Conservation (phyloP, 2,329 filamentous ascomycete species). For the Fusarium staphyleae region DNA sequence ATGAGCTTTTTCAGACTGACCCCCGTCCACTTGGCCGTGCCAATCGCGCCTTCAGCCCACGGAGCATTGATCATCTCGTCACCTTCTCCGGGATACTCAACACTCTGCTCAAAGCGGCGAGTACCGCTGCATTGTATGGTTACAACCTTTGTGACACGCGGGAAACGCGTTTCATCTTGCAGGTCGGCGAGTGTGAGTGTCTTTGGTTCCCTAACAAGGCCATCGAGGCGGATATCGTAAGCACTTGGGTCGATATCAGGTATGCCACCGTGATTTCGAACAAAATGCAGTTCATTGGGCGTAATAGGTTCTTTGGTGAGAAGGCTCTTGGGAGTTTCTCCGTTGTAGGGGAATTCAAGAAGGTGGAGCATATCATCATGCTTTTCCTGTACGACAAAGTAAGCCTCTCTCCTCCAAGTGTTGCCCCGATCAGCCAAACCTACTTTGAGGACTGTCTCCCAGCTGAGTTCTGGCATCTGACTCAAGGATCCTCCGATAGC, state of each 20-base stretch:
- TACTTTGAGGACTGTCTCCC: too few relatives aligned
- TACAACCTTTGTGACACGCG: conserved; percentile 63
- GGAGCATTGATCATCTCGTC: conserved; percentile 64
- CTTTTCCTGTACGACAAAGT: too few relatives aligned
- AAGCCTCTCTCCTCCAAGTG: too few relatives aligned
- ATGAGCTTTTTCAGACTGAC: conserved; percentile 73
- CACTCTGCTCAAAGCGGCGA: conserved; percentile 72
- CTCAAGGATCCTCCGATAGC: too few relatives aligned
- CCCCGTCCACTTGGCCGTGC: conserved; percentile 68
- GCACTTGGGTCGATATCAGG: conserved; percentile 67
- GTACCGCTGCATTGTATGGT: conserved; percentile 75
- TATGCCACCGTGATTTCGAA: conserved; percentile 76
- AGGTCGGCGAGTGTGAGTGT: conserved; percentile 65
- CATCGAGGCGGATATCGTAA: conserved; percentile 63
- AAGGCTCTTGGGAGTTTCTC: conserved; percentile 66
- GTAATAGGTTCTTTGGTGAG: conserved; percentile 58
- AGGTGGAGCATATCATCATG: conserved; percentile 67
- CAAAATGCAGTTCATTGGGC: conserved; percentile 65
- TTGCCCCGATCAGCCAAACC: too few relatives aligned
- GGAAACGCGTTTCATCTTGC: conserved; percentile 65
- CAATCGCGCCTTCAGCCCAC: conserved; percentile 73
- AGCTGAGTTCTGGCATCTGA: too few relatives aligned
- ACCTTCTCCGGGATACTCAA: conserved; percentile 69
- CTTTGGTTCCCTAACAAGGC: conserved; percentile 65
- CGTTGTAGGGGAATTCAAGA: conserved; percentile 70